phyloP scores from a whole-genome alignment of 2,329 filamentous ascomycete species.

The Phialophora verrucosa region DNA sequence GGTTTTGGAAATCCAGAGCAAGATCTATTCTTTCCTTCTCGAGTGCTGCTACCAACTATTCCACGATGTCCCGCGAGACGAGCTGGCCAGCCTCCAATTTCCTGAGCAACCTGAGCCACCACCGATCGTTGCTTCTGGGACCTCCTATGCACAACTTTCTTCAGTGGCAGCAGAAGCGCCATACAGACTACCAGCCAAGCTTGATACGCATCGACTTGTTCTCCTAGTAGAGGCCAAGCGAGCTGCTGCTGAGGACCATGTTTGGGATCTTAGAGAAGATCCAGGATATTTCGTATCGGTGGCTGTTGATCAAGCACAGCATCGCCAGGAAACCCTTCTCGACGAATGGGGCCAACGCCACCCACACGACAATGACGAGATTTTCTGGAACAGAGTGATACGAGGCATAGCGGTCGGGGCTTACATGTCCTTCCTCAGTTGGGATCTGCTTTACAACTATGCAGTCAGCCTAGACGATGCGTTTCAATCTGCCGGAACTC shows the following conservation, averaged over 20 bases:
- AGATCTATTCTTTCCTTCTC: constrained; percentile 57
- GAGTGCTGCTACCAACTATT: constrained; percentile 56
- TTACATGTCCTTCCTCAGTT: constrained; percentile 48
- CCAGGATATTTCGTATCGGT: constrained; percentile 60
- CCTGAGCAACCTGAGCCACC: constrained; percentile 50
- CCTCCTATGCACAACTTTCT: constrained; percentile 49
- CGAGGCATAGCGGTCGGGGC: constrained; percentile 44
- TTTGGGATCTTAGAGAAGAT: constrained; percentile 64
- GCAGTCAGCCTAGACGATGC: constrained; percentile 34
- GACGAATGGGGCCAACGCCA: constrained; percentile 46
- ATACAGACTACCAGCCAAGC: constrained; percentile 56
- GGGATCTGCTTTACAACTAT: constrained; percentile 47
- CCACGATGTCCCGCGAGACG: constrained; percentile 54
- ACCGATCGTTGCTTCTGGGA: constrained; percentile 40
- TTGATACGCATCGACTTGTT: constrained; percentile 56
- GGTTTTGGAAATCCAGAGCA: constrained; percentile 59
- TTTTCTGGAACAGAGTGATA: constrained; percentile 52
- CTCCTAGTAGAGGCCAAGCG: constrained; percentile 52
- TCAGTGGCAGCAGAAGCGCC: constrained; percentile 57
- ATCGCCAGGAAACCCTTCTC: constrained; percentile 53
- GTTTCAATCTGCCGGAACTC: constrained; percentile 37
- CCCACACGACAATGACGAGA: constrained; percentile 31
- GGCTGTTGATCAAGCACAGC: constrained; percentile 54
- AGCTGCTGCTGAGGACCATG: constrained; percentile 58
- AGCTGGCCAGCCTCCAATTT: constrained; percentile 42